Evolutionary conservation across 2,329 filamentous ascomycete genomes (phyloP), one percentile per base, ranked within the genome.

Genomic region (Lachnellula subtilissima): DNA sequence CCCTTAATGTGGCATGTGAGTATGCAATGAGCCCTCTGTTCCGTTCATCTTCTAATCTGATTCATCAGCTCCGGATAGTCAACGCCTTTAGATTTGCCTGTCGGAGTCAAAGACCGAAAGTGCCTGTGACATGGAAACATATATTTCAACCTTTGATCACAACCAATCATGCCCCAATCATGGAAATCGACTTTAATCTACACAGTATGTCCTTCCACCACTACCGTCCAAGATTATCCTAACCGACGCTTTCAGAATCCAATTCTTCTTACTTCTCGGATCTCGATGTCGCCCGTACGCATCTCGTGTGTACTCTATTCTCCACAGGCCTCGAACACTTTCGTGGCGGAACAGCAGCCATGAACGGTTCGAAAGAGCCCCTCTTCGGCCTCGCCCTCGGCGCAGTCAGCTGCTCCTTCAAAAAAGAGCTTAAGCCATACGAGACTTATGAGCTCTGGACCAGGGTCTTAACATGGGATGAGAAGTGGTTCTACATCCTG

Each of bases 401-500:
- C 0, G 80, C 76, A n/a, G 80, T 83, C 7, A 75, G 74, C 48
- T 81, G 78, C 64, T 74, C 72, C 61, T 92, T 91, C 73, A 84
- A 84, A 71, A 76, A 77, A 50, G 89, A 92, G 75, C 86, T 92
- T 61, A 79, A 80, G 60, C 81, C 85, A 0, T 86, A 84, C 65
- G 78, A 84, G 67, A 71, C 73, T n/a, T 92, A 87, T 71, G 87
- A 91, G 75, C 80, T 91, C 69, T 88, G 87, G 80, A 85, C 78
- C 35, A 79, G 85, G 49, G 71, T 92, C 17, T 76, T 91, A n/a
- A 73, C 76, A 55, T 92, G 88, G 88, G 88, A 93, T 71, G 79
- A 84, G 69, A 92, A 92, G 73, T 93, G 89, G 89, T 66, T 91
- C 57, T 91, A 88, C 70, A 48, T 82, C 22, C 68, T 80, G 25